Percentiles rank a stretch among this genome's conserved stretches.
These are phyloP conservation scores for Rhodotorula sp. DNA, from an alignment of 1,284 basidiomycete genomes.

Conservation along the genomic window DNA sequence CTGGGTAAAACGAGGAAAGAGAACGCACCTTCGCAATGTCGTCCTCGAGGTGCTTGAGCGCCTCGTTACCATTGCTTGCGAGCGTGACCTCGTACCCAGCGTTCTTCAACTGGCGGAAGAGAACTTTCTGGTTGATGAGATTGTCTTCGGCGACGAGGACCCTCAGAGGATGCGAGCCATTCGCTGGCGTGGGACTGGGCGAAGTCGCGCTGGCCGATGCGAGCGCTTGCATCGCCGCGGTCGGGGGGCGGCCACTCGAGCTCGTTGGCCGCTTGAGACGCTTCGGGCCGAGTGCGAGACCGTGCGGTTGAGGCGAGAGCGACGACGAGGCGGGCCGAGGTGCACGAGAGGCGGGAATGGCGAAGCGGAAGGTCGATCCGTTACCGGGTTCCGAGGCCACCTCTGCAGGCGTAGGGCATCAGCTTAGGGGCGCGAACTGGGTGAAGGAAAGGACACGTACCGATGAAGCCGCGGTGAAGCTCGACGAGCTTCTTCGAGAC, in stretches of 20 bases:
- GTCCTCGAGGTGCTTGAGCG: slow-evolving; percentile 42
- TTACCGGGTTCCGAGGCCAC: slow-evolving; percentile 28
- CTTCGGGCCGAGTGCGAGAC: not conserved
- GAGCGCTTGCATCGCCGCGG: not conserved
- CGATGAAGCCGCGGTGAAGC: slow-evolving; percentile 40
- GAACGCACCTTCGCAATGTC: not conserved
- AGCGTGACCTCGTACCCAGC: slow-evolving; percentile 47
- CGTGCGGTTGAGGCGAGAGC: not conserved
- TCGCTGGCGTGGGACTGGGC: not conserved
- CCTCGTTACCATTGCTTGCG: slow-evolving; percentile 51
- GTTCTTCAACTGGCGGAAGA: slow-evolving; percentile 50
- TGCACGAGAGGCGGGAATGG: slow-evolving; percentile 24
- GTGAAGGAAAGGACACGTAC: not conserved
- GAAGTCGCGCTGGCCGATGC: no score
- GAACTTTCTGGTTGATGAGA: slow-evolving; percentile 46
- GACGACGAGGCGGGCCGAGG: not conserved
- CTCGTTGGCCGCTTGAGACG: not conserved
- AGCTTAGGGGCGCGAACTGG: not conserved
- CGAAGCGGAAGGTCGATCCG: slow-evolving; percentile 37
- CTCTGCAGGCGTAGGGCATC: not conserved
- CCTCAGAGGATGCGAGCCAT: not conserved
- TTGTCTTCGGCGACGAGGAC: slow-evolving; percentile 47
- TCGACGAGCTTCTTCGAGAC: slow-evolving; percentile 40
- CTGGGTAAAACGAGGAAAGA: no score
- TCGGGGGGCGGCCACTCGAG: not conserved